Evolutionary conservation across 768 basidiomycete species (phyloP).

Genomic region (Ramaria rubella): DNA sequence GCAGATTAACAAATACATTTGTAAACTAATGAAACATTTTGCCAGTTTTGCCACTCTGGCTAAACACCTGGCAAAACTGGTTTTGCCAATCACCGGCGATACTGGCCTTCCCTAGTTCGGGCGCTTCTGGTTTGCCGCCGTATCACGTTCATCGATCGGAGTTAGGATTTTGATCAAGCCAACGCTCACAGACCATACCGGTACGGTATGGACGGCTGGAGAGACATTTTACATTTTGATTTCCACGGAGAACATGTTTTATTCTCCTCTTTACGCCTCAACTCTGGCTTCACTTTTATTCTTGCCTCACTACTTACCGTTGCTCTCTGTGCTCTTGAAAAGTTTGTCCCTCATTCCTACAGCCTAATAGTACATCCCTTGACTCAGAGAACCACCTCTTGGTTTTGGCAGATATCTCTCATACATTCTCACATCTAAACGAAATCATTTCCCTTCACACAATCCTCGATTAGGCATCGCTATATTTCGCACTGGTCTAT

Average conservation of each 20-base stretch:
- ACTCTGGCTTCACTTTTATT: constrained; percentile 44
- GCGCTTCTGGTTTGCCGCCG: no score
- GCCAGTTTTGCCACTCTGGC: no score
- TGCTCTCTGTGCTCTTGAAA: constrained; percentile 1
- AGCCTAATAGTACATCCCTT: not conserved
- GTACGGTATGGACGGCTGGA: constrained; percentile 42
- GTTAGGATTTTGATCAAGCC: no score
- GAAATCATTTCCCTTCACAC: constrained; percentile 2
- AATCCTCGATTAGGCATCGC: constrained; percentile 40
- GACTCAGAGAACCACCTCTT: not conserved
- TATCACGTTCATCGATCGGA: no score
- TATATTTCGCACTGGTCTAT: constrained; percentile 48
- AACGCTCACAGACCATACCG: no score
- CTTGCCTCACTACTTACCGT: constrained; percentile 15
- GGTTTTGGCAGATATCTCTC: not conserved
- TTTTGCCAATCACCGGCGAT: no score
- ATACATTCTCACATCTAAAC: not conserved
- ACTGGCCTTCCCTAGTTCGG: no score
- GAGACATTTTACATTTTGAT: constrained; percentile 38
- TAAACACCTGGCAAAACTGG: no score
- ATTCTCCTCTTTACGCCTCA: constrained; percentile 35
- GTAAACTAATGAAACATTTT: no score
- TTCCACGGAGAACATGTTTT: constrained; percentile 43
- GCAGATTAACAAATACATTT: no score
- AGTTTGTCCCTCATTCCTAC: not conserved